Percentiles rank a stretch among this genome's conserved stretches.
These are phyloP conservation scores for Flueggea neowawraea DNA, from an alignment of 441 rosid species.

Conservation along the genomic window DNA sequence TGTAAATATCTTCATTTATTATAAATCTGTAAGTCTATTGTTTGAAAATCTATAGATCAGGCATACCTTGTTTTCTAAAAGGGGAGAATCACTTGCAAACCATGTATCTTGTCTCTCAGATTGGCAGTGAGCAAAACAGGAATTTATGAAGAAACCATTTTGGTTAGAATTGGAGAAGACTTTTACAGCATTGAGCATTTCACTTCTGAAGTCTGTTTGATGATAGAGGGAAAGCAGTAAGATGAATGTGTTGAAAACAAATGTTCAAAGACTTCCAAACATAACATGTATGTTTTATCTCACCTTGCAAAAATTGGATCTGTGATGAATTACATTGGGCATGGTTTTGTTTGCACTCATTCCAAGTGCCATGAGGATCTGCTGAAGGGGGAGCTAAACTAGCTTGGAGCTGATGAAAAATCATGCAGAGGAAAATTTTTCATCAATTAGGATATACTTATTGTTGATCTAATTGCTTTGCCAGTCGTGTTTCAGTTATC, in stretches of 20 bases:
- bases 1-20: too few relatives aligned
- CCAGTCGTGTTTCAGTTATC: too few relatives aligned
- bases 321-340: slow-evolving; percentile 64
- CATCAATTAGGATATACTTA: too few relatives aligned
- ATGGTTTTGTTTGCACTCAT: slow-evolving; percentile 67
- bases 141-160: slow-evolving; percentile 83
- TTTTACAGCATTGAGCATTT: slow-evolving; percentile 63
- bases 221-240: slow-evolving; percentile 2
- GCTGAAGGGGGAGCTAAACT: slow-evolving; percentile 85
- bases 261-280: slow-evolving; percentile 5
- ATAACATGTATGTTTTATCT: not conserved
- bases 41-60: too few relatives aligned
- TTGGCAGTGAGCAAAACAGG: slow-evolving; percentile 98
- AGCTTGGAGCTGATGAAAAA: slow-evolving; percentile 49
- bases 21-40: too few relatives aligned
- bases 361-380: slow-evolving; percentile 89
- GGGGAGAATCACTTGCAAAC: slow-evolving; percentile 87
- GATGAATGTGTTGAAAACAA: not conserved
- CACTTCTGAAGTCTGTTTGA: slow-evolving; percentile 71
- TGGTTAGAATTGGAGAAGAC: slow-evolving; percentile 54
- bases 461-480: too few relatives aligned
- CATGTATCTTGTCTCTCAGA: slow-evolving; percentile 95
- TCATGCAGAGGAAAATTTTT: slow-evolving; percentile 1
- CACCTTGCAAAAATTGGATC: slow-evolving; percentile 80
- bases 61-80: slow-evolving; percentile 60